Evolutionary conservation across 495 filamentous ascomycete genomes (phyloP).

Genomic region (Neurospora sp.): DNA sequence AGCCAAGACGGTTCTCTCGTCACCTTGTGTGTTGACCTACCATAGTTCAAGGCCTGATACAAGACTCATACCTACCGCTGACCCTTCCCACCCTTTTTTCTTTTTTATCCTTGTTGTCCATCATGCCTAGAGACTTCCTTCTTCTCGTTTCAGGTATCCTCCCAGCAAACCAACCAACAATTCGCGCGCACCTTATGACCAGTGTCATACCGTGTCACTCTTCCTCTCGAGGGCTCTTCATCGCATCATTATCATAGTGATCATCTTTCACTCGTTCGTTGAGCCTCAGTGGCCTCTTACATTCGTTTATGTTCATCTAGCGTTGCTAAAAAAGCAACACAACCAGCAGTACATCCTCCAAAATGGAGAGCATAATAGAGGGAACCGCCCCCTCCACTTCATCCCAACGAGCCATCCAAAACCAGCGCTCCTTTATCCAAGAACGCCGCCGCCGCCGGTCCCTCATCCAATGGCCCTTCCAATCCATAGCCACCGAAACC

Average conservation of each 20-base stretch:
- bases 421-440: neutral
- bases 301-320: neutral
- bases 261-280: neutral
- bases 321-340: neutral
- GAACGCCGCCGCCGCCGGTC: neutral
- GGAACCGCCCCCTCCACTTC: neutral
- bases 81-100: neutral
- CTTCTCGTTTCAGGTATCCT: neutral
- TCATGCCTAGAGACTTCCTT: neutral
- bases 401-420: neutral
- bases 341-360: neutral
- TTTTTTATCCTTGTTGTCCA: neutral
- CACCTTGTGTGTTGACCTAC: neutral
- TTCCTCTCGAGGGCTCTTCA: neutral
- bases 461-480: conserved; percentile 24
- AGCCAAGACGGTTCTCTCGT: neutral
- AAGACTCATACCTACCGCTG: neutral
- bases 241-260: neutral
- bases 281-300: neutral
- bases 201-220: neutral
- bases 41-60: neutral
- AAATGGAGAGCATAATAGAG: neutral
- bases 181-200: neutral
- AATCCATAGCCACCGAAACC: conserved; percentile 16
- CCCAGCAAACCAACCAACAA: neutral